Percentiles rank a stretch among this genome's conserved stretches.
Evolutionary conservation across 2,329 filamentous ascomycete genomes (phyloP).

Genomic region (Ilyonectria sp.): DNA sequence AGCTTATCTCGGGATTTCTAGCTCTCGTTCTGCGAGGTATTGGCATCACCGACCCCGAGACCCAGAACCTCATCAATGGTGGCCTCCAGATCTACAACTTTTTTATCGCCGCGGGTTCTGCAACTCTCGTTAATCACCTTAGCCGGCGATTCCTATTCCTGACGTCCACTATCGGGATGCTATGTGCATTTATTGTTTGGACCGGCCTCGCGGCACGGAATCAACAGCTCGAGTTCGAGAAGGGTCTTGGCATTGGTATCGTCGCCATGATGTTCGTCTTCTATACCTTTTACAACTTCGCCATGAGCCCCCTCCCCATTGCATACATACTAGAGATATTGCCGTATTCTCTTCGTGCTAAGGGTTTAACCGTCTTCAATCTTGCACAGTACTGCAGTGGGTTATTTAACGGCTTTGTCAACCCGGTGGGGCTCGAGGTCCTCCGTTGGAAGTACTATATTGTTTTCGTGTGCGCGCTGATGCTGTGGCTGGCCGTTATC

Average conservation of each 20-base stretch:
- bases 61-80: conserved; percentile 59
- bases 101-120: conserved; percentile 50
- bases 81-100: conserved; percentile 54
- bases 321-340: conserved; percentile 67
- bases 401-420: conserved; percentile 28
- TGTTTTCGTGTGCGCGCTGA: conserved; percentile 11
- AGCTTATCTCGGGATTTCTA: conserved; percentile 56
- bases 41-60: conserved; percentile 54
- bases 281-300: conserved; percentile 64
- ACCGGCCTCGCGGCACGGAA: conserved; percentile 50
- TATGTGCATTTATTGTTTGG: conserved; percentile 51
- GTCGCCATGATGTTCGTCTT: conserved; percentile 49
- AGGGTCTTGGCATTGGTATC: conserved; percentile 46
- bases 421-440: conserved; percentile 16
- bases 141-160: conserved; percentile 24
- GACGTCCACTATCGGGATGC: conserved; percentile 44
- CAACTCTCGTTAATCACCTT: conserved; percentile 40
- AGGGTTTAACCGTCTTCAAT: conserved; percentile 57
- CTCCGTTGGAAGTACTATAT: conserved; percentile 32
- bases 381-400: conserved; percentile 2
- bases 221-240: conserved; percentile 38
- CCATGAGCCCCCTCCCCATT: conserved; percentile 64
- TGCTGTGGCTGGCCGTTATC: conserved; percentile 8
- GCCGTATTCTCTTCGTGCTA: conserved; percentile 65
- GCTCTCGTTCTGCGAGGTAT: conserved; percentile 52